Conservation (phyloP, 2,329 filamentous ascomycete genomes). For the Trichoderma hamatum region DNA sequence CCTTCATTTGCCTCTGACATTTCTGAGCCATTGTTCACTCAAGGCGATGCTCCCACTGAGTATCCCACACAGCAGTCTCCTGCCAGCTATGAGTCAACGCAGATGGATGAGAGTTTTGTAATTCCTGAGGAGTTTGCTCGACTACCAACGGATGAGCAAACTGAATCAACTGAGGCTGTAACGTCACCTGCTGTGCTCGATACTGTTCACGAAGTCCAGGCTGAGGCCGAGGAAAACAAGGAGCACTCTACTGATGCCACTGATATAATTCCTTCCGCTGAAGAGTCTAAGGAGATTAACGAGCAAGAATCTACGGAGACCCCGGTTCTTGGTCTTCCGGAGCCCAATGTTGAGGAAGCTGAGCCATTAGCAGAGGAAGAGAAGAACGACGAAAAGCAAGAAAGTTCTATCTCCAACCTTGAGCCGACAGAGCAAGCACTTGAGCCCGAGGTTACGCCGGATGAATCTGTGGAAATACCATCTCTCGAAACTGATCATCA, state of each 20-base stretch:
- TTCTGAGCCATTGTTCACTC: constrained; percentile 41
- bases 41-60: constrained; percentile 35
- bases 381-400: constrained; percentile 41
- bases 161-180: constrained; percentile 26
- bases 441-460: constrained; percentile 29
- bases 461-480: neutral
- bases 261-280: neutral
- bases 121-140: neutral
- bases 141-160: neutral
- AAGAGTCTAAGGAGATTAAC: neutral
- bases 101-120: constrained; percentile 31
- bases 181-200: neutral
- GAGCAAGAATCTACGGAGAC: neutral
- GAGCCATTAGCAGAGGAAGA: constrained; percentile 38
- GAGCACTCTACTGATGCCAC: neutral
- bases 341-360: constrained; percentile 5
- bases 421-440: constrained; percentile 30
- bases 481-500: neutral
- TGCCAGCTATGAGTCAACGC: constrained; percentile 32
- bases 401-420: constrained; percentile 29
- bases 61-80: constrained; percentile 33
- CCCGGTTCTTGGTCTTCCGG: neutral
- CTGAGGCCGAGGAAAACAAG: neutral
- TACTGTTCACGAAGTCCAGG: neutral
- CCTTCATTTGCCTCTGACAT: constrained; percentile 31